These are phyloP conservation scores for Phalaenopsis hybrid DNA, from an alignment of 116 monocot species.

Conservation along the genomic window DNA sequence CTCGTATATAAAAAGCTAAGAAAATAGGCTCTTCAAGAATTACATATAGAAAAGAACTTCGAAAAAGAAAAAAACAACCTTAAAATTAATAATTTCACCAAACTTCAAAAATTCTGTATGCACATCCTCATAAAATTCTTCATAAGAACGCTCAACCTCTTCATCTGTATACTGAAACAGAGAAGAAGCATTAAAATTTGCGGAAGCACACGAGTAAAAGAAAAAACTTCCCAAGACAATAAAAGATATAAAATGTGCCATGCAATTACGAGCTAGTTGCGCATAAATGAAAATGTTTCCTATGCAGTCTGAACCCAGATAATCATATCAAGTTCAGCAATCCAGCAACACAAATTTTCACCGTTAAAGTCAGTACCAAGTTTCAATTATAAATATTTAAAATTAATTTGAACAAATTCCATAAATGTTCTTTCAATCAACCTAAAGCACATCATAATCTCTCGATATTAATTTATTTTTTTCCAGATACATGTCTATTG, in stretches of 20 bases:
- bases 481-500: neutral
- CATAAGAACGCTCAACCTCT: slow-evolving; percentile 76
- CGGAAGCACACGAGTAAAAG: neutral
- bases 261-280: neutral
- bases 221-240: neutral
- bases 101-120: slow-evolving; percentile 97
- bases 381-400: neutral
- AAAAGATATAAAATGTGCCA: slow-evolving; percentile 2
- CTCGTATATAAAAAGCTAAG: neutral
- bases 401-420: neutral
- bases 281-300: neutral
- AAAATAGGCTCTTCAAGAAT: neutral
- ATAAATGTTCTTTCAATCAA: slow-evolving; percentile 1
- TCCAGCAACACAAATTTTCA: neutral
- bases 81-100: slow-evolving; percentile 96
- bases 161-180: slow-evolving; percentile 84
- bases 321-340: neutral
- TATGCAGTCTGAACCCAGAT: neutral
- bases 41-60: neutral
- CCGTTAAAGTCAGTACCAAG: neutral
- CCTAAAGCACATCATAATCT: neutral
- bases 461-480: neutral
- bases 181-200: neutral
- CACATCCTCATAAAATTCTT: slow-evolving; percentile 99
- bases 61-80: slow-evolving; percentile 38